Evolutionary conservation across 768 basidiomycete species (phyloP).

Genomic region (Trametes cubensis): DNA sequence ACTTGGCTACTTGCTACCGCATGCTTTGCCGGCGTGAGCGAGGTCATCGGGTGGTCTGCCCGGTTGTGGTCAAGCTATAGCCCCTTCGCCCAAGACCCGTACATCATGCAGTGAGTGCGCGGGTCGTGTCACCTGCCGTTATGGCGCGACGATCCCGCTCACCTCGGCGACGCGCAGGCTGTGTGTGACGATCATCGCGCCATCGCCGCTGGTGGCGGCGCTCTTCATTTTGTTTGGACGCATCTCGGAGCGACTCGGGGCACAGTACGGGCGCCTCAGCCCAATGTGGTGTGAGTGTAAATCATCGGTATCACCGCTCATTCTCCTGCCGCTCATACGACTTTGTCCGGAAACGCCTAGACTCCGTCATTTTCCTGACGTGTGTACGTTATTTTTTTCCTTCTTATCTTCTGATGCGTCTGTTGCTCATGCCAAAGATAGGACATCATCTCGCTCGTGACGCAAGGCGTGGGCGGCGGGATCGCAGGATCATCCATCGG

Average conservation of each 20-base stretch:
- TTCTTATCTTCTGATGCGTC: not conserved
- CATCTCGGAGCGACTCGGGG: conserved; percentile 46
- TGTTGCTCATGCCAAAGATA: conserved; percentile 7
- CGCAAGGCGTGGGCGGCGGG: conserved; percentile 69
- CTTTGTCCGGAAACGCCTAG: conserved; percentile 28
- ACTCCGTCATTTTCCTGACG: conserved; percentile 45
- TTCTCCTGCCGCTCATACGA: not conserved
- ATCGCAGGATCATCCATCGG: conserved; percentile 40
- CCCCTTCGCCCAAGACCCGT: conserved; percentile 34
- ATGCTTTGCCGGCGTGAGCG: conserved; percentile 35
- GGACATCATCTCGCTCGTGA: conserved; percentile 61
- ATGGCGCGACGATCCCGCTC: not conserved
- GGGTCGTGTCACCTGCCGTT: not conserved
- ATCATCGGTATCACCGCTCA: no score
- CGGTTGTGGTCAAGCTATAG: conserved; percentile 40
- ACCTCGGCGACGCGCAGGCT: conserved; percentile 39
- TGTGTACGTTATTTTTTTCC: conserved; percentile 29
- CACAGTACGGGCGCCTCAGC: conserved; percentile 48
- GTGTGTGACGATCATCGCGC: conserved; percentile 53
- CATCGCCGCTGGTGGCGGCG: conserved; percentile 58
- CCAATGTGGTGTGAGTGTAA: conserved; percentile 35
- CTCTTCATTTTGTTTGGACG: conserved; percentile 60
- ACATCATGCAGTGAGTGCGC: conserved; percentile 42
- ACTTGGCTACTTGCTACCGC: conserved; percentile 42
- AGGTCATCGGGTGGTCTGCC: conserved; percentile 43